Evolutionary conservation across 192 early-diverging fungal genomes (phyloP), one percentile per base, ranked within the genome.

Genomic region (Entomortierella lignicola): DNA sequence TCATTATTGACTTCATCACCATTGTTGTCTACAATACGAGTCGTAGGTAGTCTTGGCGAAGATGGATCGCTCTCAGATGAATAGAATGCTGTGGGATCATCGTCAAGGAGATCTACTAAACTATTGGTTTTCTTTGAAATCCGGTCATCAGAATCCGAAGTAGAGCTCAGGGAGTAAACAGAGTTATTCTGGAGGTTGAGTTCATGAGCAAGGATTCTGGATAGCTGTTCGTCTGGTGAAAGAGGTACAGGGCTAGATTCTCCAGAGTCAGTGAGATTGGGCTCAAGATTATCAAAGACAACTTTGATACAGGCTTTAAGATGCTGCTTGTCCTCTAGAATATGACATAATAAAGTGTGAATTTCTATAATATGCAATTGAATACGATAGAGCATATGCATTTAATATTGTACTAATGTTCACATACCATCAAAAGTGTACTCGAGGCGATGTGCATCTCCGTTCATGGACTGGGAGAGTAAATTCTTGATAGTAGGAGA

Each of bases 381-480:
- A n/a, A n/a, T n/a, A n/a, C n/a, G 34, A 37, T 7, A 37, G 34
- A 7, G 4, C 5, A 4, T 37, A 7, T 37, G 34, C 34, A 37
- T 37, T 7, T 37, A 10, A 37, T 4, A 37, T 4, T 10, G 34
- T 37, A 10, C 34, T 37, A 10, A 37, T 7, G 18, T 29, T 39
- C 5, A 23, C 58, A 26, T 66, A 70, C 75, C 75, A 54, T 79
- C 75, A 11, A 79, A 70, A 0, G 75, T 60, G 23, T 79, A 79
- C 26, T 79, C 75, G n/a, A 79, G 61, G 20, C 75, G 67, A 2
- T 79, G 67, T 60, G 63, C 70, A 32, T 79, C 68, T 2, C 75
- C 75, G 0, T 34, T 29, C 57, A 70, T 53, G 17, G 75, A 66
- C 57, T 79, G 60, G 1, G 66, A 43, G 20, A 77, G 55, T 20